Percentiles rank a stretch among this genome's conserved stretches.
These are phyloP conservation scores for Puccinia horiana DNA, from an alignment of 1,284 basidiomycete genomes.

Conservation along the genomic window DNA sequence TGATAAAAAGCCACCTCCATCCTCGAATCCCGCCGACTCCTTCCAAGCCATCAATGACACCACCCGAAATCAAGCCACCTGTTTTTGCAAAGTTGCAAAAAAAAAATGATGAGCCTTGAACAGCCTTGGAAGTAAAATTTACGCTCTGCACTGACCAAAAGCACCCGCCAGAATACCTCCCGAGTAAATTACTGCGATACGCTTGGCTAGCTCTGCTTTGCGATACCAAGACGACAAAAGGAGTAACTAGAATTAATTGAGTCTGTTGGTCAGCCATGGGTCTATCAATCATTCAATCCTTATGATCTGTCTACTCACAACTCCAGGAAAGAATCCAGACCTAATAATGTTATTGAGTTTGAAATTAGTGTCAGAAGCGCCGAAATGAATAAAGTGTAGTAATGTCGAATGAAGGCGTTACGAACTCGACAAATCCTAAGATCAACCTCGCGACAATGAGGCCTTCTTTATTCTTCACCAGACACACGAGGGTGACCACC, in stretches of 20 bases:
- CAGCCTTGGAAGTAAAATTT: not conserved
- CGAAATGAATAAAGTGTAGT: not conserved
- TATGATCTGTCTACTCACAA: not conserved
- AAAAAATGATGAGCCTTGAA: not conserved
- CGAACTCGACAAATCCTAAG: slow-evolving; percentile 36
- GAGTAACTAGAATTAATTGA: slow-evolving; percentile 39
- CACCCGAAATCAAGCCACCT: slow-evolving; percentile 53
- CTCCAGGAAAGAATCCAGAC: slow-evolving; percentile 48
- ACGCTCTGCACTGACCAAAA: slow-evolving; percentile 46
- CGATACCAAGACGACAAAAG: slow-evolving; percentile 53
- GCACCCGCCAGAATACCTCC: slow-evolving; percentile 53
- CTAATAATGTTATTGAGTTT: not conserved
- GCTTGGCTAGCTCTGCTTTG: slow-evolving; percentile 53
- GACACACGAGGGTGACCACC: slow-evolving; percentile 16
- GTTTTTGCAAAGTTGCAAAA: not conserved
- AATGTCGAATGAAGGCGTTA: not conserved
- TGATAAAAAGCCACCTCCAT: slow-evolving; percentile 57
- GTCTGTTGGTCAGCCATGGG: not conserved
- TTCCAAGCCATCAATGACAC: slow-evolving; percentile 52
- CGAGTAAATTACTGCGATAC: slow-evolving; percentile 52
- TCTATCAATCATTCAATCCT: not conserved
- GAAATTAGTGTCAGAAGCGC: not conserved
- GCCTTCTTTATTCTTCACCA: slow-evolving; percentile 25
- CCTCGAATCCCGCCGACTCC: slow-evolving; percentile 48
- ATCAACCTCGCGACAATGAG: slow-evolving; percentile 33